Conservation (phyloP, 139 green algal genomes). For the Haematococcus sp. region DNA sequence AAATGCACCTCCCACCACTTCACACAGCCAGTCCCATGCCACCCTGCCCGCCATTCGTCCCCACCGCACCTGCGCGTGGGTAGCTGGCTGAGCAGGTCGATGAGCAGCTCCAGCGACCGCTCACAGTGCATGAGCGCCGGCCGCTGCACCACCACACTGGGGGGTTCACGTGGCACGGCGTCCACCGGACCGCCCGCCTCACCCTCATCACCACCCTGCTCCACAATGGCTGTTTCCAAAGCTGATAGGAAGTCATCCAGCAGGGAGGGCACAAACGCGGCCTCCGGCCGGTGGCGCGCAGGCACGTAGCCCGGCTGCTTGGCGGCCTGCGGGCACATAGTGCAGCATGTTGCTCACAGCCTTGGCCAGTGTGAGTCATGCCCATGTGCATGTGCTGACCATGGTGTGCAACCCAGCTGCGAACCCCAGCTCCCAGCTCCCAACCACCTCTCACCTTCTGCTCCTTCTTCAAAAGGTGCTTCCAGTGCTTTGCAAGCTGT, state of each 20-base stretch:
- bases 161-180: not conserved
- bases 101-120: constrained; percentile 86
- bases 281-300: constrained; percentile 56
- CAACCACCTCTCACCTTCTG: constrained; percentile 6
- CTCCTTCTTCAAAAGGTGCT: constrained; percentile 79
- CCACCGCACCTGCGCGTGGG: constrained; percentile 67
- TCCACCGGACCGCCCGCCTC: constrained; percentile 7
- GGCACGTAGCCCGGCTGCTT: constrained; percentile 48
- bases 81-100: constrained; percentile 80
- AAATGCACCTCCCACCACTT: not conserved
- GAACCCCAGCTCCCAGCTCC: not conserved
- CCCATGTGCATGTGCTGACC: no score
- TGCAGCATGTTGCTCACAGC: not conserved
- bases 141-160: constrained; percentile 3
- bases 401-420: no score
- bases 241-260: constrained; percentile 70
- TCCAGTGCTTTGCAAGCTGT: constrained; percentile 84
- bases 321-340: not conserved
- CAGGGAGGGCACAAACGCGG: constrained; percentile 71
- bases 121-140: constrained; percentile 69
- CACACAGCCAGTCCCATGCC: not conserved
- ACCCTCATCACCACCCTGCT: not conserved
- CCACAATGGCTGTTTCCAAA: constrained; percentile 16
- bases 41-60: constrained; percentile 31
- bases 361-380: no score